A percentile compares a stretch with the other conserved stretches of the same genome.
Conservation (phyloP, 345 rosid species). For the Gossypium arboreum region DNA sequence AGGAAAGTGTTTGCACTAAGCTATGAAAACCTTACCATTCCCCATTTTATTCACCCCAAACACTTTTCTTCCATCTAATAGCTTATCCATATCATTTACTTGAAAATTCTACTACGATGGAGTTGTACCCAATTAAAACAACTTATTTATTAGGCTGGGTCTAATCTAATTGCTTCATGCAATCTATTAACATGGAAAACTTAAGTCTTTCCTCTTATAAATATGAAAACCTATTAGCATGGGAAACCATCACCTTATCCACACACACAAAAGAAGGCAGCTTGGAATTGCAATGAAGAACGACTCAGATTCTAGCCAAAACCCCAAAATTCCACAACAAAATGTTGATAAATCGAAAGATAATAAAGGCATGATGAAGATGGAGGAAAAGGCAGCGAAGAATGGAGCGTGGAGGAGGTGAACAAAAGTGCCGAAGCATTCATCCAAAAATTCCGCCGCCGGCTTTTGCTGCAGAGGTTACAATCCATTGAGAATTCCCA, state of each 20-base stretch:
- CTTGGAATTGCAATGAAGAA: background rate
- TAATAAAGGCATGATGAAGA: background rate
- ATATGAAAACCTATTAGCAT: background rate
- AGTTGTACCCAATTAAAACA: too few species aligned
- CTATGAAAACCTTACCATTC: too few species aligned
- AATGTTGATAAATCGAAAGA: background rate
- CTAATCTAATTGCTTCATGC: too few species aligned
- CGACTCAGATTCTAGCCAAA: background rate
- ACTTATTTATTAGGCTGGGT: too few species aligned
- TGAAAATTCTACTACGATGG: too few species aligned
- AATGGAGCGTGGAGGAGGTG: constrained; percentile 47
- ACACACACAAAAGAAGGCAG: too few species aligned
- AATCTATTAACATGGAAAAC: too few species aligned
- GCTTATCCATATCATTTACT: too few species aligned
- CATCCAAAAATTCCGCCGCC: constrained; percentile 61
- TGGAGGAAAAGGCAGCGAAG: background rate
- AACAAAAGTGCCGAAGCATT: constrained; percentile 75
- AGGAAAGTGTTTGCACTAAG: too few species aligned
- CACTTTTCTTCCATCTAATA: too few species aligned
- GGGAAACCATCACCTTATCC: background rate
- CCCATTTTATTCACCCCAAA: too few species aligned
- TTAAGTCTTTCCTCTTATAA: background rate
- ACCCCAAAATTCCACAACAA: background rate
- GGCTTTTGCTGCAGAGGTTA: constrained; percentile 66
- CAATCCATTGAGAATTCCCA: constrained; percentile 68